Percentiles rank a stretch among this genome's conserved stretches.
These are phyloP conservation scores for Calonectria pteridis DNA, from an alignment of 2,329 filamentous ascomycete genomes.

Conservation along the genomic window DNA sequence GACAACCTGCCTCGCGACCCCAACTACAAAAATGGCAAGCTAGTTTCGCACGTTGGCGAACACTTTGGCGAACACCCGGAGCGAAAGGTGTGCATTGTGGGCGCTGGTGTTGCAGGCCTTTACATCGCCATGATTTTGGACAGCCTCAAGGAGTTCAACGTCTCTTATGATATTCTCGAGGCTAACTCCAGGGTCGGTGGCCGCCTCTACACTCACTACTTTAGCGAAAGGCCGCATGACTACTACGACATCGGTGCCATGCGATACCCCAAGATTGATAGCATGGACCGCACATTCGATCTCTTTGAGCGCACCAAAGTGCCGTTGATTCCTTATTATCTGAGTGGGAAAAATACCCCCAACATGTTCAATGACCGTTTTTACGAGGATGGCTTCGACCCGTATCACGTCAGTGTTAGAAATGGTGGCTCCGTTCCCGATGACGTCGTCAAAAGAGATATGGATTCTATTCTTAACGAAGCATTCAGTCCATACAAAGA, in stretches of 20 bases:
- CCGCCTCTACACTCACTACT: slow-evolving; percentile 31
- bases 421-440: not conserved
- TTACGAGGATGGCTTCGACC: not conserved
- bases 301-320: slow-evolving; percentile 15
- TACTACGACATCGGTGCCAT: not conserved
- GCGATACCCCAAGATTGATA: not conserved
- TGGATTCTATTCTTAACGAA: not conserved
- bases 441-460: not conserved
- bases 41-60: not conserved
- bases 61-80: not conserved
- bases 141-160: slow-evolving; percentile 26
- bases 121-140: slow-evolving; percentile 19
- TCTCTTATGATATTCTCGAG: slow-evolving; percentile 27
- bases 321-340: slow-evolving; percentile 32
- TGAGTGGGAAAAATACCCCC: not conserved
- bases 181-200: slow-evolving; percentile 25
- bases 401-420: not conserved
- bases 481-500: not conserved
- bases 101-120: slow-evolving; percentile 26
- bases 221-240: slow-evolving; percentile 20
- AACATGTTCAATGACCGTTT: not conserved
- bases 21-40: not conserved
- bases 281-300: not conserved
- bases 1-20: not conserved
- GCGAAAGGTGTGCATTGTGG: slow-evolving; percentile 11